Evolutionary conservation across 805 yeast species (phyloP), one percentile per base, ranked within the genome.

Genomic region (Suhomyces pyralidae): DNA sequence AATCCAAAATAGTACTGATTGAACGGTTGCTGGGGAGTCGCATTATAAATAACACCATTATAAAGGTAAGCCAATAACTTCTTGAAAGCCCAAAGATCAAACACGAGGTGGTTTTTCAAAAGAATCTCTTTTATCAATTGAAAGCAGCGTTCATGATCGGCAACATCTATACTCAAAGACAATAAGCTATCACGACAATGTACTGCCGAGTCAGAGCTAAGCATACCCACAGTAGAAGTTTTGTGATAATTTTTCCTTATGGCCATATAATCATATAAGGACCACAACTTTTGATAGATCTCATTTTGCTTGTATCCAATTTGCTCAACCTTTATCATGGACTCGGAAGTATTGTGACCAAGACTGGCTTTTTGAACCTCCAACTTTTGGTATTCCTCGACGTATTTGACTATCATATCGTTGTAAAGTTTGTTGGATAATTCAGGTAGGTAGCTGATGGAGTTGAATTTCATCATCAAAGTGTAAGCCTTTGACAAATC

Each of bases 101-200:
- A 58, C 30, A 74, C 55, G 32, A 64, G 54, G 48, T 70, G 71
- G 32, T 69, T 60, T 48, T 64, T 69, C 20, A 72, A 42, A 30
- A 74, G 51, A 2, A 74, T 53, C 42, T 73, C 72, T 52, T 74
- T 75, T 17, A 73, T 60, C 34, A 75, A 51, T 51, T 73, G 75
- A 50, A 66, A 72, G 12, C 68, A 59, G 24, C 62, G 62, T 43
- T 69, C 65, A 48, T 63, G 68, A 51, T 75, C 78, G 4, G 70
- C 68, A 40, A 65, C 51, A 49, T 68, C 72, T 15, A 75, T 61
- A 40, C 69, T 58, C 7, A 71, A 56, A 0, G 73, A 61, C 24
- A 75, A 61, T 20, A 75, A 55, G 36, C 54, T 45, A 47, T 71
- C 74, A 49, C 72, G 68, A 48, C 71, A 61, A 22, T 54, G 55